Conservation (phyloP, 495 filamentous ascomycete genomes). For the Hyphodiscus hymeniophilus region DNA sequence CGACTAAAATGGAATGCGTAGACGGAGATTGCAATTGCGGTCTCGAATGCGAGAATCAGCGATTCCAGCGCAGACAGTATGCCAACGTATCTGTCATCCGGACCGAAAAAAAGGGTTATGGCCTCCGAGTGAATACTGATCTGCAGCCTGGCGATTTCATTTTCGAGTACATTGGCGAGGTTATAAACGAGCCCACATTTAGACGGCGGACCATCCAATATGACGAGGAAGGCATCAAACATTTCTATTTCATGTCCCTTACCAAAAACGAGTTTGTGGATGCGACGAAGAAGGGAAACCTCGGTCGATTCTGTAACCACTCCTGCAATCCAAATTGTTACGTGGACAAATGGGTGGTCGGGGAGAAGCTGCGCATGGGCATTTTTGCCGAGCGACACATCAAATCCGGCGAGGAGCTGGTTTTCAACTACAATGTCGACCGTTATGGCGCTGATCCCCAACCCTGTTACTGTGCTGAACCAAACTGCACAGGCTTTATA, state of each 20-base stretch:
- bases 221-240: conserved; percentile 90
- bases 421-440: conserved; percentile 99
- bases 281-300: conserved; percentile 92
- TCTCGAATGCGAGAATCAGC: conserved; percentile 81
- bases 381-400: conserved; percentile 91
- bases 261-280: conserved; percentile 96
- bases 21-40: conserved; percentile 81
- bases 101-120: conserved; percentile 95
- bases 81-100: conserved; percentile 91
- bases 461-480: conserved; percentile 91
- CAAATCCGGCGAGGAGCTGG: conserved; percentile 84
- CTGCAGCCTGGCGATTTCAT: conserved; percentile 81
- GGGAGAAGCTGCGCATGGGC: conserved; percentile 97
- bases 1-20: conserved; percentile 94
- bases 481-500: conserved; percentile 93
- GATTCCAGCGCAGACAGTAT: conserved; percentile 86
- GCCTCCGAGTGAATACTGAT: conserved; percentile 71
- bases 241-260: conserved; percentile 99
- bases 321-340: conserved; percentile 99
- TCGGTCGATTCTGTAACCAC: conserved; percentile 97
- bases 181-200: conserved; percentile 88
- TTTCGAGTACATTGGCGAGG: conserved; percentile 97
- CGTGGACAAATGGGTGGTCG: conserved; percentile 99
- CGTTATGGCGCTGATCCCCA: conserved; percentile 95
- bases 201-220: conserved; percentile 84